Evolutionary conservation across 2,329 filamentous ascomycete genomes (phyloP).

Genomic region (Pseudogymnoascus sp.): DNA sequence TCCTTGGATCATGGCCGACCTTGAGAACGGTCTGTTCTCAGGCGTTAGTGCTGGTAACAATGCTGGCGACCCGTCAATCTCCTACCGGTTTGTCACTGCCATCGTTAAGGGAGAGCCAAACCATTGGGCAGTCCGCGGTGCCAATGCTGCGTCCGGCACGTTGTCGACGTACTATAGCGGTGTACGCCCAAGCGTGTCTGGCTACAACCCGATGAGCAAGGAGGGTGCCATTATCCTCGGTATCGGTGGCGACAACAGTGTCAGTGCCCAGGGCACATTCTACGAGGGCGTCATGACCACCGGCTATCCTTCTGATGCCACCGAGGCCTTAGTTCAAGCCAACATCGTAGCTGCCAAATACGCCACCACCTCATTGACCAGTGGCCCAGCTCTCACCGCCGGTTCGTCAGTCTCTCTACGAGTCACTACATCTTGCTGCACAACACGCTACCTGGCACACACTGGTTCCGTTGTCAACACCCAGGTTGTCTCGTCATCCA

Average conservation of each 20-base stretch:
- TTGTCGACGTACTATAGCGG: slow-evolving; percentile 53
- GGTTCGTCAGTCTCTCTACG: slow-evolving; percentile 45
- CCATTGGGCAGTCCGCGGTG: slow-evolving; percentile 52
- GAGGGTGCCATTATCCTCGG: slow-evolving; percentile 57
- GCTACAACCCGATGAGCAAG: slow-evolving; percentile 54
- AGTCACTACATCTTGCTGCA: slow-evolving; percentile 46
- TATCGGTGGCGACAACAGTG: slow-evolving; percentile 56
- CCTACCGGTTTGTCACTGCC: slow-evolving; percentile 47
- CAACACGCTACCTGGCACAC: slow-evolving; percentile 46
- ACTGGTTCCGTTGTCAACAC: slow-evolving; percentile 42
- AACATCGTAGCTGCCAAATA: slow-evolving; percentile 53
- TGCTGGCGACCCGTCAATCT: slow-evolving; percentile 41
- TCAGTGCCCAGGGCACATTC: slow-evolving; percentile 49
- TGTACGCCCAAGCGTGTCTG: slow-evolving; percentile 38
- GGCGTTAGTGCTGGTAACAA: slow-evolving; percentile 40
- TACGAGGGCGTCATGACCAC: slow-evolving; percentile 56
- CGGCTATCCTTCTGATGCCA: slow-evolving; percentile 49
- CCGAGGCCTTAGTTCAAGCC: slow-evolving; percentile 47
- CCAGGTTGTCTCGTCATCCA: slow-evolving; percentile 44
- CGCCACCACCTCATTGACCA: slow-evolving; percentile 37
- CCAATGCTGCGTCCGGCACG: slow-evolving; percentile 42
- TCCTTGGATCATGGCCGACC: slow-evolving; percentile 61
- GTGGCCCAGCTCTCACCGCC: slow-evolving; percentile 38
- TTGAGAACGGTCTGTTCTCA: slow-evolving; percentile 59
- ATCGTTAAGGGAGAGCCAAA: slow-evolving; percentile 47